Conservation (phyloP, 169 alveolate genomes). For the Eimeria tenella region DNA sequence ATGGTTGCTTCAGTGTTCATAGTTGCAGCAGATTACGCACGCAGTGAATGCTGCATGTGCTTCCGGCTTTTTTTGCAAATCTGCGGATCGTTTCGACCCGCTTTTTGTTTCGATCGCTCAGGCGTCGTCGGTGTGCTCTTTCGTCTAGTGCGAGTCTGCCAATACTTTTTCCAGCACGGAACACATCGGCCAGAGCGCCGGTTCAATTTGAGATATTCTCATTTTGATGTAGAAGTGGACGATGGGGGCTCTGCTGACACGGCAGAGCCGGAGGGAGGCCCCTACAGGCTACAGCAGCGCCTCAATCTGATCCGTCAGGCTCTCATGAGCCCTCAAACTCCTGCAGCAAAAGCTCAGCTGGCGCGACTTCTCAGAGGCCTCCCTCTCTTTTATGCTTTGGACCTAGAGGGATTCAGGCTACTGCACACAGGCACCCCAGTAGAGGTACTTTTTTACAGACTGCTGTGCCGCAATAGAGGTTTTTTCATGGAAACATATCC, state of each 20-base stretch:
- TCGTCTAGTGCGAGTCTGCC: slow-evolving; percentile 34
- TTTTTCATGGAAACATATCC: neutral
- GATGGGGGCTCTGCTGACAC: neutral
- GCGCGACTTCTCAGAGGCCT: neutral
- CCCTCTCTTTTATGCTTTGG: slow-evolving; percentile 28
- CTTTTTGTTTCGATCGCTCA: neutral
- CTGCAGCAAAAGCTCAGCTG: neutral
- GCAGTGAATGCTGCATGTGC: neutral
- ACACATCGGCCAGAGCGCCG: slow-evolving; percentile 4
- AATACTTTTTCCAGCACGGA: slow-evolving; percentile 63
- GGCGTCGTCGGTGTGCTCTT: slow-evolving; percentile 55
- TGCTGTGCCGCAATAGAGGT: neutral
- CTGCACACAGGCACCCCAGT: slow-evolving; percentile 38
- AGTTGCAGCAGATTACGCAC: neutral
- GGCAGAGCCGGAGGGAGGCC: neutral
- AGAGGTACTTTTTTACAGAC: neutral
- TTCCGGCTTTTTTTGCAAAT: neutral
- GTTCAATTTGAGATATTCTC: slow-evolving; percentile 39
- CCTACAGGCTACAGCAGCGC: slow-evolving; percentile 23
- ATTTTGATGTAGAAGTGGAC: neutral
- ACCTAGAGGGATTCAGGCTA: slow-evolving; percentile 24
- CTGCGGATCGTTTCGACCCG: neutral
- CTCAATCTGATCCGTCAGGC: neutral
- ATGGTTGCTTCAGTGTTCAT: neutral
- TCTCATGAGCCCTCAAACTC: neutral